phyloP scores from a whole-genome alignment of 75 land plant genomes.

The Picea sitchensis region DNA sequence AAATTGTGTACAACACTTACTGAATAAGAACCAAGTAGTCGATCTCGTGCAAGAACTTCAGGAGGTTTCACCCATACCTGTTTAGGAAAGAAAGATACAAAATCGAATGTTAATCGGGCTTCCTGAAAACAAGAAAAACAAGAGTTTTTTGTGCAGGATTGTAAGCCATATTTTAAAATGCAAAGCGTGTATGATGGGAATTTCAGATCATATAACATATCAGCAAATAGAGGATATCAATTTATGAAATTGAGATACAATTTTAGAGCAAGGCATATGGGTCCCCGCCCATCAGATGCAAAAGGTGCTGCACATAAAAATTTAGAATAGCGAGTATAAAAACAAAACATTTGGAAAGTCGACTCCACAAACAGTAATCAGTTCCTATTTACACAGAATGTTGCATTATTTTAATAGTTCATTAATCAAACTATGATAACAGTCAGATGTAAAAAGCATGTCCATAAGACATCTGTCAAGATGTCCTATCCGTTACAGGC shows the following conservation, averaged over 20 bases:
- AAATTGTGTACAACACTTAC: slow-evolving; percentile 35
- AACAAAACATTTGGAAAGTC: not conserved
- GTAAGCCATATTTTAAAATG: not conserved
- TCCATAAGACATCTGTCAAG: too few relatives aligned
- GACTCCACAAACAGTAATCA: not conserved
- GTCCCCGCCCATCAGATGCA: not conserved
- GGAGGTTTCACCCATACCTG: slow-evolving; percentile 99
- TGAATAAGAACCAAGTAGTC: slow-evolving; percentile 85
- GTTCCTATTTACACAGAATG: not conserved
- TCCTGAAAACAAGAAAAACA: not conserved
- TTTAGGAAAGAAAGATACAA: slow-evolving; percentile 11
- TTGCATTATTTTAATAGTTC: not conserved
- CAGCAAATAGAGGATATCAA: not conserved
- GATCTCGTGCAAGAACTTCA: slow-evolving; percentile 93
- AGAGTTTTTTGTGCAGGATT: not conserved
- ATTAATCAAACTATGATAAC: too few relatives aligned
- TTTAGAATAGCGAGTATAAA: not conserved
- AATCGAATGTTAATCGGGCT: not conserved
- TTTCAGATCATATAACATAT: not conserved
- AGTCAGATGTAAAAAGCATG: too few relatives aligned
- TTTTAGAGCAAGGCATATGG: not conserved
- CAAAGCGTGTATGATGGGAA: not conserved
- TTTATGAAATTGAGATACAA: not conserved
- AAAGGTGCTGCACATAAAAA: not conserved
- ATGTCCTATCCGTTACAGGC: too few relatives aligned